Conservation (phyloP, 352 stramenopile species). For the Globisporangium takayamanum region DNA sequence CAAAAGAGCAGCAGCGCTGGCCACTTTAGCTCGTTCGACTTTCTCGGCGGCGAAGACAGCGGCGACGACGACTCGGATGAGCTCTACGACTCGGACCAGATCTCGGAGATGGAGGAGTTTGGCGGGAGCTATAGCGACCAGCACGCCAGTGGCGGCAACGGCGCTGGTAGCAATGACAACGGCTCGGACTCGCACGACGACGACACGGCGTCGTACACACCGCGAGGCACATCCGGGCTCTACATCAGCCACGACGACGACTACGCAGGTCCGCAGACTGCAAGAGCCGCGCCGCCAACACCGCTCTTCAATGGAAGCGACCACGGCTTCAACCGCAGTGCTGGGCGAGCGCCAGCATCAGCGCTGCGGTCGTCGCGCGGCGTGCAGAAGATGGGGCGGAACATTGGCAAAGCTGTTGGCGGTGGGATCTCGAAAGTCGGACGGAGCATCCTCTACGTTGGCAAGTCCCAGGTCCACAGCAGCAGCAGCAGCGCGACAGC, state of each 20-base stretch:
- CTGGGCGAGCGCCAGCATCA: slow-evolving; percentile 5
- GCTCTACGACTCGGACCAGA: slow-evolving; percentile 64
- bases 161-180: slow-evolving; percentile 13
- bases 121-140: slow-evolving; percentile 28
- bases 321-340: slow-evolving; percentile 9
- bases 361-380: slow-evolving; percentile 28
- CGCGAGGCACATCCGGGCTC: background rate
- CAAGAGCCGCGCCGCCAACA: slow-evolving; percentile 12
- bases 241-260: slow-evolving; percentile 8
- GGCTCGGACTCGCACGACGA: background rate
- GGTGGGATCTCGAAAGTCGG: slow-evolving; percentile 76
- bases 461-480: slow-evolving; percentile 37
- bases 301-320: slow-evolving; percentile 10
- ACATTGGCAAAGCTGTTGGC: slow-evolving; percentile 72
- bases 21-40: slow-evolving; percentile 69
- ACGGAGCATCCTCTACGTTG: slow-evolving; percentile 66
- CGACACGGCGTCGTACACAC: background rate
- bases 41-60: slow-evolving; percentile 78
- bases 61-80: slow-evolving; percentile 75
- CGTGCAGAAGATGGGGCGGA: slow-evolving; percentile 70
- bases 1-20: slow-evolving; percentile 15
- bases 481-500: slow-evolving; percentile 3
- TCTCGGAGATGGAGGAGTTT: slow-evolving; percentile 68
- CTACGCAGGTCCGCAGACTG: background rate
- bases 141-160: slow-evolving; percentile 1